Evolutionary conservation across 176 grass and related monocot genomes (phyloP).

Genomic region (Pontederia crassipes): DNA sequence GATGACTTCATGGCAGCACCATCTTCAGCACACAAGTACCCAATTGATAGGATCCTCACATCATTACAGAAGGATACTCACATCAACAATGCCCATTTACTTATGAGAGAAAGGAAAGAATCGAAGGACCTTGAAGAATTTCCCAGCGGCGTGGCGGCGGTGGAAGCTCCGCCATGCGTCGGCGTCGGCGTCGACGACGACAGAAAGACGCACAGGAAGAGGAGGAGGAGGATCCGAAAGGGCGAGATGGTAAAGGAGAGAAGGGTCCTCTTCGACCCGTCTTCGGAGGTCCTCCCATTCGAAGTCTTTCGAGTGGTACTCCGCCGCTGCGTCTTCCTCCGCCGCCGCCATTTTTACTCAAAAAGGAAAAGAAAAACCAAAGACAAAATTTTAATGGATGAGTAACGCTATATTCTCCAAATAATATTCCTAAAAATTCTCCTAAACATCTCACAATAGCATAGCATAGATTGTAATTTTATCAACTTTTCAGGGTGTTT

Average conservation of each 20-base stretch:
- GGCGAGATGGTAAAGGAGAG: slow-evolving; percentile 55
- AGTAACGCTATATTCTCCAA: too few relatives aligned
- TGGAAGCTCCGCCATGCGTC: slow-evolving; percentile 90
- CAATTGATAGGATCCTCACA: neutral
- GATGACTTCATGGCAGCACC: too few relatives aligned
- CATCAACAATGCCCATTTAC: neutral
- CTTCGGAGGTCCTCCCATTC: slow-evolving; percentile 59
- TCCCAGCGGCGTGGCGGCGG: slow-evolving; percentile 57
- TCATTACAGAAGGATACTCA: neutral
- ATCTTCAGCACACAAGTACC: neutral
- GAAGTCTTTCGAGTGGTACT: slow-evolving; percentile 81
- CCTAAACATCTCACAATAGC: too few relatives aligned
- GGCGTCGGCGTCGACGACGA: slow-evolving; percentile 25
- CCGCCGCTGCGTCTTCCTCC: slow-evolving; percentile 29
- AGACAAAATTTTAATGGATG: too few relatives aligned
- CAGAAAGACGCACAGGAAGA: slow-evolving; percentile 2
- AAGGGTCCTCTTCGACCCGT: slow-evolving; percentile 50
- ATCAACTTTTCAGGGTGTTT: too few relatives aligned
- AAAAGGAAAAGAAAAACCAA: too few relatives aligned
- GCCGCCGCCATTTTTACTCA: neutral
- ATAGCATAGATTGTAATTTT: too few relatives aligned
- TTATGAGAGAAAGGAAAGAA: neutral
- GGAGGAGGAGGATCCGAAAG: slow-evolving; percentile 15
- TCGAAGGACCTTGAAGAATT: slow-evolving; percentile 64
- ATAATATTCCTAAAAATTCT: too few relatives aligned